A percentile compares a stretch with the other conserved stretches of the same genome.
Evolutionary conservation across 768 basidiomycete genomes (phyloP).

Genomic region (Tremella fuciformis): DNA sequence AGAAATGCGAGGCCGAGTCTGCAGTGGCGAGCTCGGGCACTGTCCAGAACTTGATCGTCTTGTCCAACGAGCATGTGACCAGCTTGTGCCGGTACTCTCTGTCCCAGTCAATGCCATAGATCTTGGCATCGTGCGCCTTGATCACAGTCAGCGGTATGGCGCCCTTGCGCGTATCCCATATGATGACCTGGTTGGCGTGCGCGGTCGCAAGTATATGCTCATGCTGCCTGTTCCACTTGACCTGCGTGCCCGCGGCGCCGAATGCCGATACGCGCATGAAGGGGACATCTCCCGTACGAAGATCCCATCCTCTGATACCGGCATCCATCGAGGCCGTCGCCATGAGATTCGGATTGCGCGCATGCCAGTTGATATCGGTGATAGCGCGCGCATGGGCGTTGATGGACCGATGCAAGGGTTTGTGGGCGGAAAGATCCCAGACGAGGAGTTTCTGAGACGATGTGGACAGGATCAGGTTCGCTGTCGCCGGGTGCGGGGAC

Average conservation of each 20-base stretch:
- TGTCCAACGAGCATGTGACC: conserved; percentile 82
- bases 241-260: conserved; percentile 70
- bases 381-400: conserved; percentile 91
- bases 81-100: conserved; percentile 70
- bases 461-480: conserved; percentile 50
- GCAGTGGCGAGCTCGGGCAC: conserved; percentile 44
- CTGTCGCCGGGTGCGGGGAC: conserved; percentile 49
- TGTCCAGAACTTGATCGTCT: conserved; percentile 85
- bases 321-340: conserved; percentile 90
- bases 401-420: conserved; percentile 77
- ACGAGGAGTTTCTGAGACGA: conserved; percentile 60
- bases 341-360: conserved; percentile 74
- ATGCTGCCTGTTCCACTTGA: conserved; percentile 93
- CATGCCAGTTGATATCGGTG: conserved; percentile 98
- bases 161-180: conserved; percentile 96
- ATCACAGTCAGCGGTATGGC: conserved; percentile 74
- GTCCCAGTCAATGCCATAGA: conserved; percentile 98
- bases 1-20: conserved; percentile 18
- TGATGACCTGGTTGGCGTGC: conserved; percentile 77
- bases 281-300: conserved; percentile 66
- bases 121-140: conserved; percentile 80
- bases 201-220: conserved; percentile 83
- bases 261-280: conserved; percentile 61
- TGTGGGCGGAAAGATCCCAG: conserved; percentile 80
- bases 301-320: conserved; percentile 92